Base-by-base conservation (phyloP, 148 eudicot species). In the Vaccinium darrowii region DNA sequence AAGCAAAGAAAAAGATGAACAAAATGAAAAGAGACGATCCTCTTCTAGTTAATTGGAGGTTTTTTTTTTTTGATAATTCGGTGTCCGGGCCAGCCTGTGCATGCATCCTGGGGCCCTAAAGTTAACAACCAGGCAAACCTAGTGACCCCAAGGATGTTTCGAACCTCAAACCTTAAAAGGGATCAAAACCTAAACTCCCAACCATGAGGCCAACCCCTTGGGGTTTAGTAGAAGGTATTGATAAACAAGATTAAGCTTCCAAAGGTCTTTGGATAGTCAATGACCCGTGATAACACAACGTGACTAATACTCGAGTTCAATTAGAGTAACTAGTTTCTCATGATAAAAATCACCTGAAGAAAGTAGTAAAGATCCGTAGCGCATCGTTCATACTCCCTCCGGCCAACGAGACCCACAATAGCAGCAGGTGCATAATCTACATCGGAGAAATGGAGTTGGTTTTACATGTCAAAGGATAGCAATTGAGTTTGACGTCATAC, bases 381-480 rank as follows among this genome's bases (percentile, higher is more conserved):
- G 90, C 98, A 95, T 81, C 92, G 94, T 84, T 97, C 98, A 90
- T 97, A 97, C 88, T 97, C 98, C 91, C 93, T 97, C 16, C 92
- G 97, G 74, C 99, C 99, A 87, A 97, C 92, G 84, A 97, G 95
- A 88, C 98, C 87, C 54, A 92, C 96, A 65, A 97, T 88, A 83
- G 99, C 93, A 85, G 98, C 91, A 23, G 98, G 99, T 83, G 98
- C 98, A 79, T 94, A 93, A 86, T 94, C 99, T 95, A 93, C 87
- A 89, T 82, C 47, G 72, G 78, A 78, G 21, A 50, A 80, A 76
- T 51, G 60, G 49, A 27, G 57, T 57, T 71, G 16, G 30, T 23
- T 73, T 50, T 50, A 80, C 30, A 71, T 80, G 13, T 58, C 75
- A 53, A 73, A 81, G 51, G 27, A 21, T 36, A n/a, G 30, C 19